Conservation (phyloP, 1,284 basidiomycete genomes). For the Apiotrichum brassicae region DNA sequence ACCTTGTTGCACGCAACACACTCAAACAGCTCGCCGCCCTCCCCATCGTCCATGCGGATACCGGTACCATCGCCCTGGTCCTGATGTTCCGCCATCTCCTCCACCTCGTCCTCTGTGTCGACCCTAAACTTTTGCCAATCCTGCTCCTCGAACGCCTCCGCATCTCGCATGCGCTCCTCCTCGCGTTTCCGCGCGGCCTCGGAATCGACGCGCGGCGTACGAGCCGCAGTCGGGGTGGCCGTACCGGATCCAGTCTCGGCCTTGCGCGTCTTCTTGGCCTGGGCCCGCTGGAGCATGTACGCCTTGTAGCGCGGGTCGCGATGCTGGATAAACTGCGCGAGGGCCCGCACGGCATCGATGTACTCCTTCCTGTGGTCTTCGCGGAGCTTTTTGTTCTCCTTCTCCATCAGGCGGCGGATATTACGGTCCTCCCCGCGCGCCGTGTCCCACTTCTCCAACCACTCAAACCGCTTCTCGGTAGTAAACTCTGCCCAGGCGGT, state of each 20-base stretch:
- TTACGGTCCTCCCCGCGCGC: conserved; percentile 80
- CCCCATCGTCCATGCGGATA: conserved; percentile 28
- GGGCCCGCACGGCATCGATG: conserved; percentile 79
- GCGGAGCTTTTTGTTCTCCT: conserved; percentile 87
- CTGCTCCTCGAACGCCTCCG: conserved; percentile 50
- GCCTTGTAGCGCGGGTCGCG: conserved; percentile 87
- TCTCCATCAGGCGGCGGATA: conserved; percentile 83
- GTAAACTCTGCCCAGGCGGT: conserved; percentile 78
- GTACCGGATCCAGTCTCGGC: not conserved
- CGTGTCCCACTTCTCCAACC: conserved; percentile 79
- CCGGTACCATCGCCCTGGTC: conserved; percentile 33
- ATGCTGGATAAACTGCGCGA: conserved; percentile 82
- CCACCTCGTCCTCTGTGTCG: conserved; percentile 60
- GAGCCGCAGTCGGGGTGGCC: conserved; percentile 11
- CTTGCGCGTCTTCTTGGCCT: conserved; percentile 15
- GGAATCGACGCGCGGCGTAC: conserved; percentile 20
- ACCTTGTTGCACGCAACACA: conserved; percentile 92
- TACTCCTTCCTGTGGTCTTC: conserved; percentile 86
- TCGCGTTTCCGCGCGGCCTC: conserved; percentile 22
- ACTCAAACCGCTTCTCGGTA: conserved; percentile 82
- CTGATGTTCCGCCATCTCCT: conserved; percentile 29
- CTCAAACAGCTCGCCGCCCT: conserved; percentile 57
- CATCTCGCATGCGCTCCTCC: conserved; percentile 25
- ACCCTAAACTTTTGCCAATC: conserved; percentile 70
- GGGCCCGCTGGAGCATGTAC: conserved; percentile 55